These are phyloP conservation scores for Allodekkera sacchari DNA, from an alignment of 805 yeast species.

Conservation along the genomic window DNA sequence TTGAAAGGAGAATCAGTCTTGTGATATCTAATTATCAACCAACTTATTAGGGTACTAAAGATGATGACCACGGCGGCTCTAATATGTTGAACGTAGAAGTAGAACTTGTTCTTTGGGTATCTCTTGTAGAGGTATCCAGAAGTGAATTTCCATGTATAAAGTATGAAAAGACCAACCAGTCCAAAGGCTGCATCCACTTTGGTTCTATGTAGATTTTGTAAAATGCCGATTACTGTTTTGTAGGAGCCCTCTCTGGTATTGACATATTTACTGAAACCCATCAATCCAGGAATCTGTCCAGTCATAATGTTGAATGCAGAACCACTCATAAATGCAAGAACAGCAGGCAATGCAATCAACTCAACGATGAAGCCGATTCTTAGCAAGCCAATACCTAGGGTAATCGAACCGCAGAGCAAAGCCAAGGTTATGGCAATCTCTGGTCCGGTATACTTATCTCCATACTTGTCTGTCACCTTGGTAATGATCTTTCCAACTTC, in stretches of 20 bases:
- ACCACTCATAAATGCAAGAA: constrained; percentile 91
- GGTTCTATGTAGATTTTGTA: constrained; percentile 63
- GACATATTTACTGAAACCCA: constrained; percentile 64
- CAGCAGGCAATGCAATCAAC: constrained; percentile 85
- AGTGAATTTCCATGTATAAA: constrained; percentile 62
- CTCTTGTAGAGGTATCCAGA: constrained; percentile 55
- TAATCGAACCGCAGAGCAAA: constrained; percentile 77
- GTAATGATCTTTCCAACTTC: constrained; percentile 75
- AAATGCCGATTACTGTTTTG: constrained; percentile 57
- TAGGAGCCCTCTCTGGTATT: constrained; percentile 70
- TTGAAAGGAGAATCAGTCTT: constrained; percentile 36
- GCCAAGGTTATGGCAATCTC: constrained; percentile 74
- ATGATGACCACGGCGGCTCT: constrained; percentile 78
- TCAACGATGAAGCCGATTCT: constrained; percentile 85
- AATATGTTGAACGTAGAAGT: constrained; percentile 67
- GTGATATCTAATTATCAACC: constrained; percentile 54
- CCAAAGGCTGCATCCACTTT: constrained; percentile 87
- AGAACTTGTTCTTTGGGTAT: constrained; percentile 49
- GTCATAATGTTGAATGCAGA: constrained; percentile 75
- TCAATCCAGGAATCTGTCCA: constrained; percentile 81
- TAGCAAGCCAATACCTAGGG: constrained; percentile 73
- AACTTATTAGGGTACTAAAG: constrained; percentile 74
- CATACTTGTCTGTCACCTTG: constrained; percentile 41
- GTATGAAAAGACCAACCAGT: constrained; percentile 59
- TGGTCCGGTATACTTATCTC: constrained; percentile 43